Conservation (phyloP, 371 early-diverging fungal species). For the Rhizopus sp. region DNA sequence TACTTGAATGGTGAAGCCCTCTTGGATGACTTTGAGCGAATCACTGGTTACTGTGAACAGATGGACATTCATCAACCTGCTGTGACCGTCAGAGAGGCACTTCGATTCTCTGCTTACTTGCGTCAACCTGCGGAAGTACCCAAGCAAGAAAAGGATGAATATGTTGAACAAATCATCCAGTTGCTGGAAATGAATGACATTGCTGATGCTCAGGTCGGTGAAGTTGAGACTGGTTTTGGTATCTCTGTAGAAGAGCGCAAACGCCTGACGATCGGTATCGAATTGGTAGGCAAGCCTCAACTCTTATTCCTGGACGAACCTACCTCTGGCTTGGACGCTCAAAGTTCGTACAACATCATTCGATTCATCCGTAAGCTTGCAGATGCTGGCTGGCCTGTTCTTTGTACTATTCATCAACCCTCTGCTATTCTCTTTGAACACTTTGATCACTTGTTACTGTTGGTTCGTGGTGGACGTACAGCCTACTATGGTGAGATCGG, state of each 20-base stretch:
- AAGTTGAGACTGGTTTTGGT: conserved; percentile 60
- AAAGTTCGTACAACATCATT: conserved; percentile 73
- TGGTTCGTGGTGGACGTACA: conserved; percentile 78
- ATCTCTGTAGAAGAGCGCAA: conserved; percentile 70
- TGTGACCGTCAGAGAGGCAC: conserved; percentile 68
- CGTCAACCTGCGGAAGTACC: conserved; percentile 66
- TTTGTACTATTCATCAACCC: conserved; percentile 91
- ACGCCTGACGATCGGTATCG: conserved; percentile 68
- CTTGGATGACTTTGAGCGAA: conserved; percentile 67
- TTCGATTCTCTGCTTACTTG: conserved; percentile 72
- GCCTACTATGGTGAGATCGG: conserved; percentile 84
- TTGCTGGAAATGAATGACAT: conserved; percentile 67
- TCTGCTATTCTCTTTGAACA: conserved; percentile 78
- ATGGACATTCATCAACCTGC: conserved; percentile 76
- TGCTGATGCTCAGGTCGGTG: conserved; percentile 64
- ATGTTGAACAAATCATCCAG: conserved; percentile 70
- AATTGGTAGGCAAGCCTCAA: conserved; percentile 77
- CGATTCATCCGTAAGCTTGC: conserved; percentile 74
- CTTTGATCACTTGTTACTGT: conserved; percentile 79
- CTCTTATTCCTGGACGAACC: conserved; percentile 88
- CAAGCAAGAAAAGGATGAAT: conserved; percentile 64
- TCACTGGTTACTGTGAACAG: conserved; percentile 84
- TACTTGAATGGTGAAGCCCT: conserved; percentile 61
- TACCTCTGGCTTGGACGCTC: conserved; percentile 77
- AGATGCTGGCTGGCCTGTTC: conserved; percentile 64